Evolutionary conservation across 768 basidiomycete species (phyloP).

Genomic region (Tulasnella sp.): DNA sequence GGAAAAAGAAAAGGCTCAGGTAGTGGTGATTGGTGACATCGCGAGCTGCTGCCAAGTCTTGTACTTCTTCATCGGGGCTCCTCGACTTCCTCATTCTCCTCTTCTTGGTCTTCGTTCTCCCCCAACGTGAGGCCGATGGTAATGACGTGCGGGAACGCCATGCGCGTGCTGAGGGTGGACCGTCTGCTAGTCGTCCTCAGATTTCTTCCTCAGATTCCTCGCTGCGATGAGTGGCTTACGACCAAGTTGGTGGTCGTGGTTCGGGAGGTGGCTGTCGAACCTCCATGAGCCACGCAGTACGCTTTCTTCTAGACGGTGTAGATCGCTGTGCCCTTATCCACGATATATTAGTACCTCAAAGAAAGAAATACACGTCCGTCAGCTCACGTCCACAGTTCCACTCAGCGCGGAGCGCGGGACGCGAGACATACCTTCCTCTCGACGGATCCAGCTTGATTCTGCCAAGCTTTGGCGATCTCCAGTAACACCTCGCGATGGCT

Average conservation of each 20-base stretch:
- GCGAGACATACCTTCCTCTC: not conserved
- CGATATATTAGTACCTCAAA: constrained; percentile 13
- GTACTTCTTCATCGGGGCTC: constrained; percentile 31
- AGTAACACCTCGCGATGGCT: constrained; percentile 67
- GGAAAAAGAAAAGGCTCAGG: not conserved
- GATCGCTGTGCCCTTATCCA: not conserved
- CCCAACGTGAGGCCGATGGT: not conserved
- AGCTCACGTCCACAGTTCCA: no score
- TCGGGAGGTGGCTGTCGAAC: not conserved
- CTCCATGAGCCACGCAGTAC: constrained; percentile 12
- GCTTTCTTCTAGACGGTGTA: constrained; percentile 7
- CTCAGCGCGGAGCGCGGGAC: no score
- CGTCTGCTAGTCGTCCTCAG: constrained; percentile 11
- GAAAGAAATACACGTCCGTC: not conserved
- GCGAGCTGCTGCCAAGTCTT: constrained; percentile 22
- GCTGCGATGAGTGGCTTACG: not conserved
- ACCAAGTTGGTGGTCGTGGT: constrained; percentile 1
- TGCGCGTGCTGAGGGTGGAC: constrained; percentile 17
- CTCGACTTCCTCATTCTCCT: constrained; percentile 18
- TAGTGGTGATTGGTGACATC: not conserved
- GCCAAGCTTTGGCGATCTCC: constrained; percentile 47
- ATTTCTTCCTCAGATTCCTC: constrained; percentile 12
- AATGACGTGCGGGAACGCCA: not conserved
- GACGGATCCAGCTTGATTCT: not conserved
- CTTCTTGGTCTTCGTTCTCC: constrained; percentile 29